phyloP scores from a whole-genome alignment of 768 basidiomycete species.

The Heimioporus sp. region DNA sequence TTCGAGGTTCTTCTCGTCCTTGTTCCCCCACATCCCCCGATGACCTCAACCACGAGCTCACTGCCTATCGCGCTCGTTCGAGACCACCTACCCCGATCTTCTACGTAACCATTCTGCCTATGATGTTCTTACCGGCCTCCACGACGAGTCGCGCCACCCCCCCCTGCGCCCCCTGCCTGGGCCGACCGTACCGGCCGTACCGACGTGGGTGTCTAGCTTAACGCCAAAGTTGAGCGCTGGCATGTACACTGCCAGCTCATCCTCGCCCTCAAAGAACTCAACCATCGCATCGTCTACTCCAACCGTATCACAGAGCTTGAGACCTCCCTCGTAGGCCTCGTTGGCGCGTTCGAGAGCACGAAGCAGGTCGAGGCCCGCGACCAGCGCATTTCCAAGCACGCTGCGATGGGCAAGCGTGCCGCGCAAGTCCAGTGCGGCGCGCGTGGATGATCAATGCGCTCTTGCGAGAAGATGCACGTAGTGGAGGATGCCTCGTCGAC shows the following conservation, averaged over 20 bases:
- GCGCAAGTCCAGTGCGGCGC: constrained; percentile 72
- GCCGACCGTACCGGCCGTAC: constrained; percentile 55
- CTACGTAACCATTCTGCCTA: constrained; percentile 77
- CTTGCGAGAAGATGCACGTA: constrained; percentile 27
- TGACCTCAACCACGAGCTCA: background rate
- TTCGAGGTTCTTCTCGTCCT: background rate
- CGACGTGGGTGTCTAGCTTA: constrained; percentile 58
- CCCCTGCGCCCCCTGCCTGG: constrained; percentile 66
- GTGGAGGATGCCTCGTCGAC: constrained; percentile 4
- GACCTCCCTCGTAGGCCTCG: constrained; percentile 55
- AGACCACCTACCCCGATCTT: constrained; percentile 72
- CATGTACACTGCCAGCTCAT: constrained; percentile 68
- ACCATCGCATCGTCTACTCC: constrained; percentile 32
- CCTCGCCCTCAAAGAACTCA: constrained; percentile 62
- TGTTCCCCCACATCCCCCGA: constrained; percentile 28
- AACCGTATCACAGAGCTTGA: constrained; percentile 47
- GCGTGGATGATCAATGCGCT: constrained; percentile 88
- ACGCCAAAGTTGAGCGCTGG: constrained; percentile 60
- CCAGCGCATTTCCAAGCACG: constrained; percentile 20
- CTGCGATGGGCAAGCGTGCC: constrained; percentile 51
- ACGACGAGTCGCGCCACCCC: constrained; percentile 57
- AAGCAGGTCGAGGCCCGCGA: constrained; percentile 48
- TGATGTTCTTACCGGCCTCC: constrained; percentile 66
- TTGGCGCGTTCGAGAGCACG: constrained; percentile 65
- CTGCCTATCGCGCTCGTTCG: constrained; percentile 8